phyloP scores from a whole-genome alignment of 2,329 filamentous ascomycete species.

The Trichoderma cornu-damae region DNA sequence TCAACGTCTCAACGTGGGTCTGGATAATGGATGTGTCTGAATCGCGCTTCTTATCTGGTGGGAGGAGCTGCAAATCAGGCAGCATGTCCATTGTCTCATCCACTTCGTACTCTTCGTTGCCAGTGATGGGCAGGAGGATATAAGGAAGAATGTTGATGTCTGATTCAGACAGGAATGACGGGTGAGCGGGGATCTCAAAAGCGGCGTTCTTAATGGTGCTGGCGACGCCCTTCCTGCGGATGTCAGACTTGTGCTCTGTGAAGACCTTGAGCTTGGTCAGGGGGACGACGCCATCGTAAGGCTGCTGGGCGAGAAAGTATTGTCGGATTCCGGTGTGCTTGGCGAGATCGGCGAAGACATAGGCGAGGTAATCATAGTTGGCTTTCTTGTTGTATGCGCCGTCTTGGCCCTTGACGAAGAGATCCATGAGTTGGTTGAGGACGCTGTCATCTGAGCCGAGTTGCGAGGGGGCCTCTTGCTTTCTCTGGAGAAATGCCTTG shows the following conservation, averaged over 20 bases:
- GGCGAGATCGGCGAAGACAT: constrained; percentile 87
- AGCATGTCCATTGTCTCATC: constrained; percentile 85
- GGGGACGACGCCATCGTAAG: constrained; percentile 79
- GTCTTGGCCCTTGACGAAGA: constrained; percentile 88
- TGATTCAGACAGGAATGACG: constrained; percentile 62
- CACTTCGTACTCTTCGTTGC: constrained; percentile 79
- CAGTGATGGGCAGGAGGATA: constrained; percentile 79
- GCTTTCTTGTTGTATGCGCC: constrained; percentile 78
- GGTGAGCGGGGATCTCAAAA: constrained; percentile 73
- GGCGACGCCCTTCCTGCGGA: constrained; percentile 89
- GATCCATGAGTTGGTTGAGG: constrained; percentile 87
- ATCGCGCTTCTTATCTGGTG: constrained; percentile 85
- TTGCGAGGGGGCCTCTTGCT: constrained; percentile 62
- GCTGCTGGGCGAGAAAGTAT: constrained; percentile 68
- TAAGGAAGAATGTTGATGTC: constrained; percentile 82
- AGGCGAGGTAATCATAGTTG: constrained; percentile 88
- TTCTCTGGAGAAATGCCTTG: constrained; percentile 61
- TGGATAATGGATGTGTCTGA: constrained; percentile 68
- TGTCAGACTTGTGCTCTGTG: constrained; percentile 78
- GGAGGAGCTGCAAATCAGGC: constrained; percentile 81
- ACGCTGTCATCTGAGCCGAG: constrained; percentile 67
- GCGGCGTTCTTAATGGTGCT: constrained; percentile 91
- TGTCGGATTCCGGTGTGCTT: constrained; percentile 70
- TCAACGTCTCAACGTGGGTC: constrained; percentile 83
- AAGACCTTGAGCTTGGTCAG: constrained; percentile 91